Conservation (phyloP, 140 eudicot genomes). For the Anethum foeniculum region DNA sequence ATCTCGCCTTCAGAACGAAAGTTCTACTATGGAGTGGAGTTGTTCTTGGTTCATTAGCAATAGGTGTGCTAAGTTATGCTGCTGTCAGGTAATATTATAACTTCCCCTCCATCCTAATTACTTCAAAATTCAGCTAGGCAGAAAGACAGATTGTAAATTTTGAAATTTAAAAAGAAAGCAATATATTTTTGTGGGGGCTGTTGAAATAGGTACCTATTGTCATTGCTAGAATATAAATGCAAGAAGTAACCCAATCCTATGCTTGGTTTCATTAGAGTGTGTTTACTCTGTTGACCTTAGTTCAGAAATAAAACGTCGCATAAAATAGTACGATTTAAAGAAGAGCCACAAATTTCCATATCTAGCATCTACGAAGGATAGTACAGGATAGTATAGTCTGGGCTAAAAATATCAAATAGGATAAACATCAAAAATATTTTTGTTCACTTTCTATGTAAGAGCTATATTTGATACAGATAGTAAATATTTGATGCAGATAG, state of each 20-base stretch:
- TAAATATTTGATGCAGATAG: no score
- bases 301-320: background rate
- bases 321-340: background rate
- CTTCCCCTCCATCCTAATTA: background rate
- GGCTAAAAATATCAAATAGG: no score
- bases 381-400: no score
- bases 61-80: slow-evolving; percentile 69
- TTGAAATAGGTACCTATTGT: background rate
- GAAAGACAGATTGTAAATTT: no score
- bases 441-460: no score
- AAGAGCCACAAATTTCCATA: background rate
- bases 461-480: no score
- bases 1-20: slow-evolving; percentile 54
- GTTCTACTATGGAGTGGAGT: slow-evolving; percentile 67
- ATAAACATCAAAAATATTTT: no score
- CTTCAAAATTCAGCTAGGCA: background rate
- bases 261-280: background rate
- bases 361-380: background rate
- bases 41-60: slow-evolving; percentile 57
- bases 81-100: slow-evolving; percentile 48
- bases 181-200: background rate
- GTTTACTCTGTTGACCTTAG: background rate
- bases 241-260: background rate
- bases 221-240: background rate
- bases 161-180: background rate